Conservation (phyloP, 2,329 filamentous ascomycete genomes). For the Aspergillus arachidicola region DNA sequence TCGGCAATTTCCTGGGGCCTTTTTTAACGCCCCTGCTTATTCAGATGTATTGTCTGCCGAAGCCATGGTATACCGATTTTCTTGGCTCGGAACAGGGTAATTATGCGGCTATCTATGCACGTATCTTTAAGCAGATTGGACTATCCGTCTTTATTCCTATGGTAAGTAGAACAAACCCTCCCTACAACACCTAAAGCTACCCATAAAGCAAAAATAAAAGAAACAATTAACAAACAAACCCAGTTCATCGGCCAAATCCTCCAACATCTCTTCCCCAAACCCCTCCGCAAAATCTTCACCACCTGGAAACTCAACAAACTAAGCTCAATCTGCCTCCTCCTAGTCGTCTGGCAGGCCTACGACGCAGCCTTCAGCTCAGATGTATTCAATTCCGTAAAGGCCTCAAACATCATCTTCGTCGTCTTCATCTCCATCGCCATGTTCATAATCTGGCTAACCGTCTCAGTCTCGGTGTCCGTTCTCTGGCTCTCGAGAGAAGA, state of each 20-base stretch:
- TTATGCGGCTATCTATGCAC: neutral
- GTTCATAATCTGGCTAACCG: neutral
- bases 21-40: neutral
- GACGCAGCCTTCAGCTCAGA: neutral
- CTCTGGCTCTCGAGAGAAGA: neutral
- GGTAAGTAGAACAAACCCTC: neutral
- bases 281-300: neutral
- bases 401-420: neutral
- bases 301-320: neutral
- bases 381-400: neutral
- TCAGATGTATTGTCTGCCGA: neutral
- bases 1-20: neutral
- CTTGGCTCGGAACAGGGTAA: neutral
- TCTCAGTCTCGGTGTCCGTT: neutral
- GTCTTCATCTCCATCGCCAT: neutral
- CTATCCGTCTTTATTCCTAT: neutral
- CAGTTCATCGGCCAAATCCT: neutral
- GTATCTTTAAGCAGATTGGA: neutral
- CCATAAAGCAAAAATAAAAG: too few relatives aligned
- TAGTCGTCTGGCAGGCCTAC: neutral
- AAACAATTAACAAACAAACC: too few relatives aligned
- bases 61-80: neutral
- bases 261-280: neutral
- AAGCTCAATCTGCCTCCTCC: neutral
- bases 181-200: too few relatives aligned